These are phyloP conservation scores for Apostasia ramifera DNA, from an alignment of 106 monocot species.

Conservation along the genomic window DNA sequence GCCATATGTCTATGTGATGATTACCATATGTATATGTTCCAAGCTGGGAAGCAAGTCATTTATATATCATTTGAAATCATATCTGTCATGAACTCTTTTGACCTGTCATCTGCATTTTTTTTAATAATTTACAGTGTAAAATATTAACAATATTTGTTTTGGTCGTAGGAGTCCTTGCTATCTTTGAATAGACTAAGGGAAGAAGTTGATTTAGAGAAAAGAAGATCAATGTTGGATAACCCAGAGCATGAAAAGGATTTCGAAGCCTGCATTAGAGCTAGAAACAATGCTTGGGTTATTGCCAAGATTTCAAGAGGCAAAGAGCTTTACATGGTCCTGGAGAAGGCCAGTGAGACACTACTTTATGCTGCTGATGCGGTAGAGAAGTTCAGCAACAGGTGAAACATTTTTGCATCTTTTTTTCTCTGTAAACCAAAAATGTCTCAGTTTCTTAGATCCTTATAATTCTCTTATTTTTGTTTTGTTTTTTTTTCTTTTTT, in stretches of 20 bases:
- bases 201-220: conserved; percentile 84
- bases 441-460: too few relatives aligned
- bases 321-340: conserved; percentile 88
- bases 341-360: conserved; percentile 89
- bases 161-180: conserved; percentile 74
- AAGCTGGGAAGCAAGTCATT: too few relatives aligned
- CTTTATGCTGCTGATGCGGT: conserved; percentile 85
- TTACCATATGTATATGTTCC: too few relatives aligned
- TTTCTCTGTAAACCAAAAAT: too few relatives aligned
- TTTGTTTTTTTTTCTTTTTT: too few relatives aligned
- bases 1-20: too few relatives aligned
- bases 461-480: too few relatives aligned
- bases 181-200: conserved; percentile 76
- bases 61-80: too few relatives aligned
- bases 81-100: too few relatives aligned
- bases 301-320: conserved; percentile 69
- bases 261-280: conserved; percentile 81
- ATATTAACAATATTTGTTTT: background rate
- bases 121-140: too few relatives aligned
- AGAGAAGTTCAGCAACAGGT: conserved; percentile 95
- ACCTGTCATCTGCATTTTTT: too few relatives aligned
- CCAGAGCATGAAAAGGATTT: conserved; percentile 55
- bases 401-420: background rate
- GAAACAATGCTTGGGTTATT: conserved; percentile 94
- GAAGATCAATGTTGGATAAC: conserved; percentile 33